Evolutionary conservation across 176 grass and related monocot species (phyloP).

Genomic region (Oropetium thomaeum): DNA sequence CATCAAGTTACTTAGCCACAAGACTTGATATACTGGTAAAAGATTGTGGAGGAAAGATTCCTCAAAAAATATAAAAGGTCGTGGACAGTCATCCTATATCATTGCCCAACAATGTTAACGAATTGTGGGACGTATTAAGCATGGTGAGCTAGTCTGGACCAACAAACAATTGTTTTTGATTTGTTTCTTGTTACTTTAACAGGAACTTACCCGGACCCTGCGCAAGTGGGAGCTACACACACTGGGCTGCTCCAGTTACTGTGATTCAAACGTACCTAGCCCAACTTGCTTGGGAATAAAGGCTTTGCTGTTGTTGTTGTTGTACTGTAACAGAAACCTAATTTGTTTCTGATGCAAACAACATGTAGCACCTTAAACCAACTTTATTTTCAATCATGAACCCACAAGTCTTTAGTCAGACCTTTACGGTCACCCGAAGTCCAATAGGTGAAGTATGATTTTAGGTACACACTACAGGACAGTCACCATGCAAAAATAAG

Average conservation of each 20-base stretch:
- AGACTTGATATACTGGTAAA: not conserved
- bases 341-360: constrained; percentile 10
- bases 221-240: no score
- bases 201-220: no score
- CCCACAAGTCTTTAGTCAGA: not conserved
- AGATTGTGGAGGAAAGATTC: no score
- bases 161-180: not conserved
- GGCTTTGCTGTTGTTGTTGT: no score
- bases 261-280: no score
- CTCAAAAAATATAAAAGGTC: no score
- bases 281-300: no score
- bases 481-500: constrained; percentile 14
- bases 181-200: not conserved
- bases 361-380: not conserved
- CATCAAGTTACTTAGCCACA: constrained; percentile 2
- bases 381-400: not conserved
- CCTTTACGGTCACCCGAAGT: constrained; percentile 5
- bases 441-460: not conserved
- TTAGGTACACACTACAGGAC: constrained; percentile 5
- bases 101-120: not conserved
- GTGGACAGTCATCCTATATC: not conserved
- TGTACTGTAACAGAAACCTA: not conserved
- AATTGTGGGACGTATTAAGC: not conserved
- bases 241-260: no score
- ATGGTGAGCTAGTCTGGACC: not conserved